phyloP scores from a whole-genome alignment of 2,329 filamentous ascomycete genomes.

The Rhytidhysteron rufulum region DNA sequence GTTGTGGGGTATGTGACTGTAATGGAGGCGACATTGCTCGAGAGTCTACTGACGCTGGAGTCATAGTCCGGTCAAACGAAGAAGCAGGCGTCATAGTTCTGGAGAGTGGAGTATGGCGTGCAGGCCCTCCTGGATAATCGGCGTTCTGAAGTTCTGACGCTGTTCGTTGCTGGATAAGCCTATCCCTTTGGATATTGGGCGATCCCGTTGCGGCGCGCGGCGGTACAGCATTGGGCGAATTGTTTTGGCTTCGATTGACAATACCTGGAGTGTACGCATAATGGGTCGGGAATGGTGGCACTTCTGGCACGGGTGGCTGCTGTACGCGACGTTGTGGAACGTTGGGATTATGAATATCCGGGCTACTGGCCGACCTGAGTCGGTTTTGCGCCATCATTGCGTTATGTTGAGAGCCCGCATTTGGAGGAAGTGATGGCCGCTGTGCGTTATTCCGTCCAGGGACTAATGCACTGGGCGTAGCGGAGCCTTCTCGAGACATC shows the following conservation, averaged over 20 bases:
- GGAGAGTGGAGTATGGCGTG: constrained; percentile 22
- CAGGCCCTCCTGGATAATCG: constrained; percentile 31
- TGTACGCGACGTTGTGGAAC: constrained; percentile 54
- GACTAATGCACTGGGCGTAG: constrained; percentile 59
- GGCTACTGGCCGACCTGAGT: constrained; percentile 88
- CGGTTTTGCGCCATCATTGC: constrained; percentile 58
- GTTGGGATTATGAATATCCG: constrained; percentile 77
- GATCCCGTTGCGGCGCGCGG: constrained; percentile 68
- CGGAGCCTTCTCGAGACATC: constrained; percentile 72
- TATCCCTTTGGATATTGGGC: constrained; percentile 63
- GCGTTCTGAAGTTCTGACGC: constrained; percentile 38
- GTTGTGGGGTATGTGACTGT: constrained; percentile 12
- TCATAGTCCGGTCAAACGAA: constrained; percentile 36
- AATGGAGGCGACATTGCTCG: constrained; percentile 37
- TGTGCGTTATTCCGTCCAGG: constrained; percentile 61
- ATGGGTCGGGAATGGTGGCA: constrained; percentile 52
- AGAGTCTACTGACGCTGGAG: constrained; percentile 36
- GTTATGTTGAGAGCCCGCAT: constrained; percentile 50
- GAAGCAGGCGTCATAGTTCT: constrained; percentile 37
- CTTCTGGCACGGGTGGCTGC: constrained; percentile 38
- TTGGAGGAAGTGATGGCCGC: constrained; percentile 74
- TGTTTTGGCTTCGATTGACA: constrained; percentile 75
- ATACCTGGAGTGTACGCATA: constrained; percentile 56
- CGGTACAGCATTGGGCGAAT: constrained; percentile 70
- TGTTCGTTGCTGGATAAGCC: constrained; percentile 40